A percentile compares a stretch with the other conserved stretches of the same genome.
phyloP scores from a whole-genome alignment of 2,329 filamentous ascomycete species.

The Cytospora piceae region DNA sequence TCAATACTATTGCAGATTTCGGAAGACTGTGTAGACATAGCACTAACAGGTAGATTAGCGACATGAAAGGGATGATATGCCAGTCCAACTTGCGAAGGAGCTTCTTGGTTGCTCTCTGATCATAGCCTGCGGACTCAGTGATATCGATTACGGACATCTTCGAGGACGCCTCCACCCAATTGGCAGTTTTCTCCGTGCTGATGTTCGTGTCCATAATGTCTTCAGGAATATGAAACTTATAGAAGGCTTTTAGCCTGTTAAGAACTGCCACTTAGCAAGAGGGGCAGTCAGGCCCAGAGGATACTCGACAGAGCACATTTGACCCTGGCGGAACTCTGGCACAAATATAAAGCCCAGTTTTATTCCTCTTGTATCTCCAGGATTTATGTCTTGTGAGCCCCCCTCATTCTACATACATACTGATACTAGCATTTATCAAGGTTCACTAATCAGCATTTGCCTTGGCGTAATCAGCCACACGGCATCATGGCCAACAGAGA shows the following conservation, averaged over 20 bases:
- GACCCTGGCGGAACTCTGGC: background rate
- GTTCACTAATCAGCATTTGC: background rate
- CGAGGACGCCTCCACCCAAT: background rate
- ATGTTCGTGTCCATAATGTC: background rate
- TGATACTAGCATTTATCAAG: background rate
- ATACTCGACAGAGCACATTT: background rate
- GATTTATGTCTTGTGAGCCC: background rate
- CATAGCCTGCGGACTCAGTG: constrained; percentile 31
- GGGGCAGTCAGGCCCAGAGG: background rate
- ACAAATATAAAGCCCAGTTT: background rate
- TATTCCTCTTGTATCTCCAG: background rate
- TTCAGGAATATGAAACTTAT: background rate
- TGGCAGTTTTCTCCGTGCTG: background rate
- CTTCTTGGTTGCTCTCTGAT: constrained; percentile 47
- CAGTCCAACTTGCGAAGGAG: constrained; percentile 58
- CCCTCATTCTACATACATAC: background rate
- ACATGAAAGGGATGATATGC: constrained; percentile 62
- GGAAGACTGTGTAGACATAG: rapidly evolving
- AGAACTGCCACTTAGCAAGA: too few species aligned
- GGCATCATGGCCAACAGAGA: background rate
- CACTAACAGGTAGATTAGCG: constrained; percentile 57
- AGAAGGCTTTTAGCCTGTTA: background rate
- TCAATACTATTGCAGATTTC: background rate
- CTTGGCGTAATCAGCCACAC: background rate
- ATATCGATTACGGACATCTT: constrained; percentile 9